Percentiles rank a stretch among this genome's conserved stretches.
Evolutionary conservation across 768 basidiomycete species (phyloP).

Genomic region (Trametes cinnabarina): DNA sequence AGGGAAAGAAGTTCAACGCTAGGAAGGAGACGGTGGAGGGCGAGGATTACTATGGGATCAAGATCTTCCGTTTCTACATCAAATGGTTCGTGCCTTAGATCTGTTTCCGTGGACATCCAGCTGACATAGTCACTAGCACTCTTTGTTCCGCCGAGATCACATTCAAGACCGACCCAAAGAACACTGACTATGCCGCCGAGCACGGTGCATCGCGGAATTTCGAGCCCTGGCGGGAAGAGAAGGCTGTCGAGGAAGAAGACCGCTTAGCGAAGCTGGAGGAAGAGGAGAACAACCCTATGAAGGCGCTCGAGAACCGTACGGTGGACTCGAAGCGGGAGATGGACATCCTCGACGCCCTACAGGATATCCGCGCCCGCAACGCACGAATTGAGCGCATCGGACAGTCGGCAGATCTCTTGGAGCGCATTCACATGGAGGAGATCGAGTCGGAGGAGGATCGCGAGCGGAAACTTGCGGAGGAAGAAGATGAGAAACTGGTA

Average conservation of each 20-base stretch:
- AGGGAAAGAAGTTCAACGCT: conserved; percentile 99
- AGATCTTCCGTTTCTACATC: conserved; percentile 91
- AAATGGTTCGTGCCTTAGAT: conserved; percentile 60
- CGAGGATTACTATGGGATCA: conserved; percentile 98
- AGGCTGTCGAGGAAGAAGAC: conserved; percentile 78
- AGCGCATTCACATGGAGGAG: conserved; percentile 62
- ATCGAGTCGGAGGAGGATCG: conserved; percentile 76
- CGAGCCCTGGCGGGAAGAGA: conserved; percentile 92
- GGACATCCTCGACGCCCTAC: conserved; percentile 95
- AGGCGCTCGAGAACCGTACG: conserved; percentile 89
- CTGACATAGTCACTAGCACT: conserved; percentile 51
- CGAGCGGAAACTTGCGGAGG: conserved; percentile 67
- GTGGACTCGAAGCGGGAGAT: conserved; percentile 94
- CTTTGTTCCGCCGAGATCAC: conserved; percentile 97
- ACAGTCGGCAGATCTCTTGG: conserved; percentile 66
- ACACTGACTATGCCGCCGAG: conserved; percentile 90
- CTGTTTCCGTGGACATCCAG: conserved; percentile 25
- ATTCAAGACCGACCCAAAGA: conserved; percentile 99
- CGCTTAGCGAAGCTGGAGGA: conserved; percentile 81
- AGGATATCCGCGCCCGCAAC: conserved; percentile 86
- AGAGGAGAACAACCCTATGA: conserved; percentile 97
- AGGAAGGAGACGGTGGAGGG: conserved; percentile 97
- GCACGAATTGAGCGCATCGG: conserved; percentile 87
- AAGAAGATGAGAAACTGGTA: conserved; percentile 92
- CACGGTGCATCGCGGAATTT: conserved; percentile 98